A percentile compares a stretch with the other conserved stretches of the same genome.
Evolutionary conservation across 352 stramenopile genomes (phyloP).

Genomic region (Phytophthora macrochlamydospora): DNA sequence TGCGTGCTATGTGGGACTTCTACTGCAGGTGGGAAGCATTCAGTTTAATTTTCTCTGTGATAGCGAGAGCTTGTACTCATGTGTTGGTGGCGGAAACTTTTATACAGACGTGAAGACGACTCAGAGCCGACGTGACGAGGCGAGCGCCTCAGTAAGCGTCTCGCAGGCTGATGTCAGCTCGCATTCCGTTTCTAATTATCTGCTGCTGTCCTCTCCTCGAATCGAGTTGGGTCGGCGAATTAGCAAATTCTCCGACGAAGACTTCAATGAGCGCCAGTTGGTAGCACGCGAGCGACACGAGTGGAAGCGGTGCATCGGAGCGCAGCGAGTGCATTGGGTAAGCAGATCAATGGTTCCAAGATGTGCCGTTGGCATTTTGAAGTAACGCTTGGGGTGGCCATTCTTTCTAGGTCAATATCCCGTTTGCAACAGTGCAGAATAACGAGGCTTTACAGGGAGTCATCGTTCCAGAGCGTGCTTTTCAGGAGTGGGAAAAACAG

Average conservation of each 20-base stretch:
- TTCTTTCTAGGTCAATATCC: slow-evolving; percentile 35
- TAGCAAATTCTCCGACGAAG: slow-evolving; percentile 16
- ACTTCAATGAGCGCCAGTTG: slow-evolving; percentile 57
- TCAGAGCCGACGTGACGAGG: slow-evolving; percentile 17
- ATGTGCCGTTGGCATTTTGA: neutral
- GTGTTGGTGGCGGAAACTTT: neutral
- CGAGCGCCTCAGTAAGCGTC: slow-evolving; percentile 13
- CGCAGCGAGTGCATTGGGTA: slow-evolving; percentile 49
- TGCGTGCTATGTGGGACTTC: slow-evolving; percentile 63
- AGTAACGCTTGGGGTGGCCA: neutral
- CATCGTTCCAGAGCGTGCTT: slow-evolving; percentile 41
- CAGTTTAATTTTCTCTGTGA: neutral
- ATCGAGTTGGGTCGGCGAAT: slow-evolving; percentile 10
- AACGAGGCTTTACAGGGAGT: slow-evolving; percentile 33
- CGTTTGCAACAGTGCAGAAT: slow-evolving; percentile 27
- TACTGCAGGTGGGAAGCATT: slow-evolving; percentile 32
- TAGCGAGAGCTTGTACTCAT: slow-evolving; percentile 1
- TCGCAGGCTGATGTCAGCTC: slow-evolving; percentile 19
- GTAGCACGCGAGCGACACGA: slow-evolving; percentile 62
- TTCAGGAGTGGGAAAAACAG: slow-evolving; percentile 34
- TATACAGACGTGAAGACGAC: slow-evolving; percentile 24
- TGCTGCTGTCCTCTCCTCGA: slow-evolving; percentile 37
- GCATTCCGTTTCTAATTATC: slow-evolving; percentile 33
- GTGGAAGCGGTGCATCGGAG: slow-evolving; percentile 70
- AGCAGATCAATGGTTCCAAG: neutral